Evolutionary conservation across 768 basidiomycete species (phyloP).

Genomic region (Amanita molliuscula): DNA sequence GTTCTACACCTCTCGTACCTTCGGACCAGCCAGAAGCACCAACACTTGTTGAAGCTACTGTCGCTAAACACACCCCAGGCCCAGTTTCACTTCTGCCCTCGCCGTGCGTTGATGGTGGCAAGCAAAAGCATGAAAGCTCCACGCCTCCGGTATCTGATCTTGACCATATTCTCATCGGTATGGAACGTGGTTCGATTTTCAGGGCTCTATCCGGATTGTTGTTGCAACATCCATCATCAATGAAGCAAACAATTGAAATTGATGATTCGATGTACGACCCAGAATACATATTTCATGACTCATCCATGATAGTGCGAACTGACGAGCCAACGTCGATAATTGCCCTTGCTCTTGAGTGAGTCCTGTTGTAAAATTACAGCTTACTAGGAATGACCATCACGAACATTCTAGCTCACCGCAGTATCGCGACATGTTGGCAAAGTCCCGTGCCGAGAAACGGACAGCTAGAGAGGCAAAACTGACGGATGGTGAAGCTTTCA

Average conservation of each 20-base stretch:
- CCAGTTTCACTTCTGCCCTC: conserved; percentile 44
- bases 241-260: conserved; percentile 45
- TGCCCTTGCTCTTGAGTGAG: conserved; percentile 83
- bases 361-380: conserved; percentile 5
- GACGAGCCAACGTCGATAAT: conserved; percentile 98
- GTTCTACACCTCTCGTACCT: conserved; percentile 7
- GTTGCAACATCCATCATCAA: conserved; percentile 37
- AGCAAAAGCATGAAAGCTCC: conserved; percentile 24
- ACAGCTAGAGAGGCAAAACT: conserved; percentile 47
- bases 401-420: conserved; percentile 55
- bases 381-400: background rate
- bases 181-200: conserved; percentile 66
- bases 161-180: conserved; percentile 36
- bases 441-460: conserved; percentile 69
- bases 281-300: conserved; percentile 92
- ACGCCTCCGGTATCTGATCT: conserved; percentile 43
- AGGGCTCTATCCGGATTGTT: conserved; percentile 81
- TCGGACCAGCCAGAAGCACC: conserved; percentile 8
- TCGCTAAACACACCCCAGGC: conserved; percentile 13
- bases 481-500: conserved; percentile 74
- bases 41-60: conserved; percentile 9
- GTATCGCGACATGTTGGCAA: conserved; percentile 71
- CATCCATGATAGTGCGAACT: conserved; percentile 88
- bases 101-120: conserved; percentile 36
- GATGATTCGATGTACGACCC: conserved; percentile 68